Evolutionary conservation across 768 basidiomycete genomes (phyloP), one percentile per base, ranked within the genome.

Genomic region (Leucocoprinus birnbaumii): DNA sequence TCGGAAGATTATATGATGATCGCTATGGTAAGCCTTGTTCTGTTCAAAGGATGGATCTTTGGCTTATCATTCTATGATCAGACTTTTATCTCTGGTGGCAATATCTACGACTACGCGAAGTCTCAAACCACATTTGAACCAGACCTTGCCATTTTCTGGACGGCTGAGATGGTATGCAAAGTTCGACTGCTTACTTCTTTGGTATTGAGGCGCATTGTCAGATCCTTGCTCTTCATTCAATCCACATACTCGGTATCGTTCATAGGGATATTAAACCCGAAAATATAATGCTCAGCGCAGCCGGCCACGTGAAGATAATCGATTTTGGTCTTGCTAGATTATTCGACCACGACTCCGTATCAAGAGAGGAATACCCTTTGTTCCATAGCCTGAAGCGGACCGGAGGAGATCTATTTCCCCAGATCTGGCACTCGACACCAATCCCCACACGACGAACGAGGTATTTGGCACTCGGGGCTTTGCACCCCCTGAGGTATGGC

Each of bases 191-290:
- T 3, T 14, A 25, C 25, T 19, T 27, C 31, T n/a, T 19, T 26
- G n/a, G n/a, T 13, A 18, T 25, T 53, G 10, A 24, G 13, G 41
- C 16, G 10, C 21, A 7, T 11, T 3, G 25, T 19, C 46, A 61
- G 59, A 44, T 55, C 18, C n/a, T 48, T 4, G 59, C 53, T 19
- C 51, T 61, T 13, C 48, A 58, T 40, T 56, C 52, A 13, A 22
- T 61, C n/a, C 59, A 61, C 41, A 31, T 21, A 3, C 57, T 61
- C n/a, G 59, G 59, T 16, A 58, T 61, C 38, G 49, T 61, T 37
- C 59, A 61, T 31, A 57, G 59, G n/a, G 59, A 61, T 21, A 58
- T 61, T 38, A 61, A 61, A 25, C 53, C 54, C 14, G 57, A 58
- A 27, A 61, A 61, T 46, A 42, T 58, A 22, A 42, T 61, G 48